Conservation (phyloP, 768 basidiomycete genomes). For the Mycena galericulata region DNA sequence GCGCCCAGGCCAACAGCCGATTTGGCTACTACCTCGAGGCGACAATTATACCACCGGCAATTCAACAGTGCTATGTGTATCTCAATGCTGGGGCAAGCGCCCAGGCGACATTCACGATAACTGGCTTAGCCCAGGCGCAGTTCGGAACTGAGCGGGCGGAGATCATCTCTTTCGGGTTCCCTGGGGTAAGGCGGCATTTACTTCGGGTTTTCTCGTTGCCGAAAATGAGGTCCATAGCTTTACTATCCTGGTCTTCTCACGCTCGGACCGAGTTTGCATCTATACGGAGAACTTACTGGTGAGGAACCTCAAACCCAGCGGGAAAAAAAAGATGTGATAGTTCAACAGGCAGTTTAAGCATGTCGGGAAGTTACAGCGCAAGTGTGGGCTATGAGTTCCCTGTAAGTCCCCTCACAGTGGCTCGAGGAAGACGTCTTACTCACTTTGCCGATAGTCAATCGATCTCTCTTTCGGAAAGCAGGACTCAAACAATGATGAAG, state of each 20-base stretch:
- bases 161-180: constrained; percentile 37
- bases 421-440: not conserved
- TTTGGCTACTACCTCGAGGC: constrained; percentile 42
- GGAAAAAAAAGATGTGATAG: too few species aligned
- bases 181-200: constrained; percentile 22
- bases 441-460: constrained; percentile 7
- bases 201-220: not conserved
- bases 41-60: constrained; percentile 37
- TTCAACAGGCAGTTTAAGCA: not conserved
- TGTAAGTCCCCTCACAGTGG: too few species aligned
- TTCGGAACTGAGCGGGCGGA: constrained; percentile 16
- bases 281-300: constrained; percentile 21
- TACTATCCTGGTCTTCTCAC: constrained; percentile 36
- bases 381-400: not conserved
- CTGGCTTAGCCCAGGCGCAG: constrained; percentile 29
- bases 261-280: constrained; percentile 34
- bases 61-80: constrained; percentile 36
- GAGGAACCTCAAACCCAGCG: not conserved
- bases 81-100: constrained; percentile 35
- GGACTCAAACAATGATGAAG: not conserved
- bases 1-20: constrained; percentile 24
- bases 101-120: constrained; percentile 36
- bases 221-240: not conserved
- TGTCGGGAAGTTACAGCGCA: constrained; percentile 3
- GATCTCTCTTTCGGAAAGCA: constrained; percentile 26